phyloP scores from a whole-genome alignment of 208 protist genomes.

The Histomonas meleagridis region DNA sequence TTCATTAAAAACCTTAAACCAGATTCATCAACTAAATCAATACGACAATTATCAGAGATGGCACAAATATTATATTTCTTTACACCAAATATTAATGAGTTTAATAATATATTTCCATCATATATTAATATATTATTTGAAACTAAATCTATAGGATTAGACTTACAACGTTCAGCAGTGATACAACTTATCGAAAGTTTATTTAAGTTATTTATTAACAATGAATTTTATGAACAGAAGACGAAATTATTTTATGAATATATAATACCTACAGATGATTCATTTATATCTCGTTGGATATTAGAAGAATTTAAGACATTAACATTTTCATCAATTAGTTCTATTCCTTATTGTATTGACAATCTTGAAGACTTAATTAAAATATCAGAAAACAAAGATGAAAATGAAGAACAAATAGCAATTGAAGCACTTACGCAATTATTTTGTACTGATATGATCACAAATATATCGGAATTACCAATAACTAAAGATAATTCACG shows the following conservation, averaged over 20 bases:
- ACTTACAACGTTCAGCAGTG: too few relatives aligned
- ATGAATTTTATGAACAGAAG: too few relatives aligned
- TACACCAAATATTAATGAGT: too few relatives aligned
- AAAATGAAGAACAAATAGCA: neutral
- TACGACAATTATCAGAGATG: too few relatives aligned
- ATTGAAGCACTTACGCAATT: neutral
- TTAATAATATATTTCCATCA: too few relatives aligned
- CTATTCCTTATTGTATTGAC: neutral
- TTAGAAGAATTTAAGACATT: neutral
- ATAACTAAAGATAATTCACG: neutral
- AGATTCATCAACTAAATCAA: too few relatives aligned
- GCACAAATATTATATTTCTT: too few relatives aligned
- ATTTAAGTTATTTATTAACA: too few relatives aligned
- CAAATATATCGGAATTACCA: neutral
- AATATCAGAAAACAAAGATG: neutral
- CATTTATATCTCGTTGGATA: neutral
- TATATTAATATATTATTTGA: too few relatives aligned
- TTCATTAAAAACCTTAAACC: neutral
- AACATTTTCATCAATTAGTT: neutral
- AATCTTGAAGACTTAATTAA: neutral
- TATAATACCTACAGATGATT: neutral
- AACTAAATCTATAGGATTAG: too few relatives aligned
- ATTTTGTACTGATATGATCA: neutral
- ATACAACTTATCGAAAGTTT: too few relatives aligned
- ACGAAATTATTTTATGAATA: neutral